Percentiles rank a stretch among this genome's conserved stretches.
These are phyloP conservation scores for Microsporum audouinii DNA, from an alignment of 2,329 filamentous ascomycete genomes.

Conservation along the genomic window DNA sequence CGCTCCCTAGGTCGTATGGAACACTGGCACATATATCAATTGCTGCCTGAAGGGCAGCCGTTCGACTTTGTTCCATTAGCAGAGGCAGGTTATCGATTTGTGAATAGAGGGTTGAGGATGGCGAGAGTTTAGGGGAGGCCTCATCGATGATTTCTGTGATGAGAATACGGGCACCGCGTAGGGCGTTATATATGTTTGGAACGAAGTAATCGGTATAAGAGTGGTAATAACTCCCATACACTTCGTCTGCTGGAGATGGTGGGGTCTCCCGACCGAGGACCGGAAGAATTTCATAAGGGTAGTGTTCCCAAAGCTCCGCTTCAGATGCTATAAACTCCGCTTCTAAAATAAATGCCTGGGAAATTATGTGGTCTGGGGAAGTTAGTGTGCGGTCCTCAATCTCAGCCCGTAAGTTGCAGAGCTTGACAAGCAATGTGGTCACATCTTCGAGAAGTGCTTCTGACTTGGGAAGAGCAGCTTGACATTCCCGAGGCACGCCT, in stretches of 20 bases:
- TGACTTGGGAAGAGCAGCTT: not conserved
- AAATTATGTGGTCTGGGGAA: constrained; percentile 22
- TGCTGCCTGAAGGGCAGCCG: constrained; percentile 21
- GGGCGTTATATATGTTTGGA: constrained; percentile 48
- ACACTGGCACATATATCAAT: constrained; percentile 30
- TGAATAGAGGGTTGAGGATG: not conserved
- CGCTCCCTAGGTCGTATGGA: constrained; percentile 25
- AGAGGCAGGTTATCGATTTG: constrained; percentile 18
- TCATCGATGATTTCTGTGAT: constrained; percentile 39
- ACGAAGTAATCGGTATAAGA: constrained; percentile 45
- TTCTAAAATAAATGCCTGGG: constrained; percentile 24
- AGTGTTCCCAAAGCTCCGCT: constrained; percentile 20
- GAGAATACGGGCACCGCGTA: constrained; percentile 48
- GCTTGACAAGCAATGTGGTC: constrained; percentile 20
- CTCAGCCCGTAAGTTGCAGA: constrained; percentile 27
- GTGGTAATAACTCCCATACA: constrained; percentile 45
- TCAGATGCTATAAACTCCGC: constrained; percentile 26
- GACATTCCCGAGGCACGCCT: not conserved
- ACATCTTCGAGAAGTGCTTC: constrained; percentile 23
- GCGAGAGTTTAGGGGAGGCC: constrained; percentile 19
- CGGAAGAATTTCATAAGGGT: constrained; percentile 16
- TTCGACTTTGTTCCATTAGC: constrained; percentile 23
- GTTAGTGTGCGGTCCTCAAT: constrained; percentile 20
- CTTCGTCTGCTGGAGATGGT: constrained; percentile 4
- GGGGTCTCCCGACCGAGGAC: not conserved